Base-by-base conservation (phyloP, 345 rosid genomes). In the Aquilaria yunnanensis region DNA sequence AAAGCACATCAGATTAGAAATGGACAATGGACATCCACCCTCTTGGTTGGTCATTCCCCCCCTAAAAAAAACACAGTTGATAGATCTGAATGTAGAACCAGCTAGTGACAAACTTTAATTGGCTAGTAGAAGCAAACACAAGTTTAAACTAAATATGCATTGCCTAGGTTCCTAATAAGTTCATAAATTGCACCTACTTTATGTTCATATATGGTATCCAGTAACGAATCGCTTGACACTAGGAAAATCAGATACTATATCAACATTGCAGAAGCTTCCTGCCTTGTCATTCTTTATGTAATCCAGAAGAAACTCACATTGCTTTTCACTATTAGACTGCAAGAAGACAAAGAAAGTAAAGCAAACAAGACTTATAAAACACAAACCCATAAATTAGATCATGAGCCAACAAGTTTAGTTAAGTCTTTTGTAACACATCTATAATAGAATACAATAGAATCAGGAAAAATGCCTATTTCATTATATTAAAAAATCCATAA, bases 321-420 rank as follows among this genome's bases (percentile, higher is more conserved):
- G 97, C 61, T 77, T 80, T 63, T 81, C 88, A 62, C 97, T 91
- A 63, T 90, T 86, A 8, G 96, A 90, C 95, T 88, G 84, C 71
- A 76, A 10, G 63, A 72, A 51, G 56, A 70, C 41, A 14, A 43
- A 29, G 12, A 16, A 30, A 61, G 61, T 57, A 53, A 43, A 53
- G 59, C 23, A 10, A 33, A 33, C 59, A 47, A 12, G 16, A 51
- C 33, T 51, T 34, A 31, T 48, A 61, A 32, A 52, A 54, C 54
- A 63, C 47, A 56, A 65, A 2, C 43, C 5, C 43, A 37, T 37
- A 37, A 37, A 37, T 37, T 37, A 37, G 43, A 37, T 37, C 8
- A 37, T 9, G 8, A 37, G 43, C 5, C 5, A 3, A 37, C 43
- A 37, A 37, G 8, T 9, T 23, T 9, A 37, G 43, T 9, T 37